These are phyloP conservation scores for Scopulariopsis brevicaulis DNA, from an alignment of 2,329 filamentous ascomycete species.

Conservation along the genomic window DNA sequence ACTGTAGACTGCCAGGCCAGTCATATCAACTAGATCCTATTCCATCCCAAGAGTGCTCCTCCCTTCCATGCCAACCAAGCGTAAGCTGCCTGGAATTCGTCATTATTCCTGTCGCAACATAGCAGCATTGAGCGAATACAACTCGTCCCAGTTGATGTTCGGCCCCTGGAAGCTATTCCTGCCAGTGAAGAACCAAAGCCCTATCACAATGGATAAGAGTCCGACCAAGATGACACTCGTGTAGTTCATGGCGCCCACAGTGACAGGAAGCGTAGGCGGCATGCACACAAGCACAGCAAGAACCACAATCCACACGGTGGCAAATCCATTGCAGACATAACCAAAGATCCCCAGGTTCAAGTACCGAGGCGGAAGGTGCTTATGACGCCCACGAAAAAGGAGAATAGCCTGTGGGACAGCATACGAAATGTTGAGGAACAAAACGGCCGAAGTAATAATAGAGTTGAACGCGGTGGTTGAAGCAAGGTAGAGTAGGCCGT, in stretches of 20 bases:
- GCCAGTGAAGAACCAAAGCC: no score
- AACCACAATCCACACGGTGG: constrained; percentile 9
- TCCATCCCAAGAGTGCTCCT: no score
- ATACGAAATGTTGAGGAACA: constrained; percentile 18
- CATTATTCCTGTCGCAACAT: no score
- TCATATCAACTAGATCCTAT: no score
- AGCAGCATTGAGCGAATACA: no score
- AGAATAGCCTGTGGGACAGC: constrained; percentile 15
- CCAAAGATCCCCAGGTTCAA: constrained; percentile 12
- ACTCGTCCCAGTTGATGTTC: no score
- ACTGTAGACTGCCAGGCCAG: no score
- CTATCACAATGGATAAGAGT: no score
- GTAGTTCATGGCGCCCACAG: not conserved
- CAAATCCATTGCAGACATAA: constrained; percentile 11
- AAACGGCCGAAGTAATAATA: constrained; percentile 16
- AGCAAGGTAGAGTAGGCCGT: constrained; percentile 19
- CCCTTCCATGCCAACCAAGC: no score
- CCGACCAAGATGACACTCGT: no score
- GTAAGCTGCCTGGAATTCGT: no score
- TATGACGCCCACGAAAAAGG: constrained; percentile 8
- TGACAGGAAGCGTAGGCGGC: constrained; percentile 10
- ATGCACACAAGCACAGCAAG: constrained; percentile 13
- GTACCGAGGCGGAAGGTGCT: constrained; percentile 8
- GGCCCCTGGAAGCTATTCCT: no score
- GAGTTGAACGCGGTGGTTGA: constrained; percentile 19